Base-by-base conservation (phyloP, 164 flowering plant species). In the Warburgia ugandensis region DNA sequence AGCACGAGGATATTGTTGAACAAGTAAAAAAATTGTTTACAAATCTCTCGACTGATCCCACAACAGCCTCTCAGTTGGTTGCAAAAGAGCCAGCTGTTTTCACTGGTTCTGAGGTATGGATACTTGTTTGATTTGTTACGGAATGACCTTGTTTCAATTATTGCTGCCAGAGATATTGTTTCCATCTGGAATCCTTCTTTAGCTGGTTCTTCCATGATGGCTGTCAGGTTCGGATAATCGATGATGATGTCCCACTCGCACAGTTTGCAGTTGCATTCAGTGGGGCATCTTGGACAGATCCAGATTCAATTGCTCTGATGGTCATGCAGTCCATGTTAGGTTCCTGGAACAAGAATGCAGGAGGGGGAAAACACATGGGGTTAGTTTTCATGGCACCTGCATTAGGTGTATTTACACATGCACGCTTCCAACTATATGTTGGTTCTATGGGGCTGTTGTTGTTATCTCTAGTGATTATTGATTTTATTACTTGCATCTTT, bases 201-300 rank as follows among this genome's bases (percentile, higher is more conserved):
- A 27, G 19, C 16, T 54, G 10, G 37, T 45, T 29, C 16, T 35
- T 7, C 6, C 38, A 25, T 54, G 20, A 11, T 11, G 60, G 21
- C 20, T n/a, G n/a, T 52, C 81, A 94, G 99, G 90, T 94, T 45
- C 69, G 99, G 56, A 83, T 89, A 45, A 69, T 82, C 31, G 83
- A 94, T 68, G 96, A 84, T 64, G 97, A 94, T 67, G 29, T 74
- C 44, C 92, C 87, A 45, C 76, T 94, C 57, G 99, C 97, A 6
- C 96, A 86, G 71, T 89, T 89, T 73, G 99, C 96, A 1, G 82
- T 94, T 69, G 99, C 99, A 36, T 88, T 89, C 66, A 67, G 65
- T 51, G 97, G 99, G 58, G 96, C 96, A 53, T 84, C 97, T 12
- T 94, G 95, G 94, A 86, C 89, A 25, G 99, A 94, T 68, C 99